A percentile compares a stretch with the other conserved stretches of the same genome.
Evolutionary conservation across 768 basidiomycete genomes (phyloP).

Genomic region (Naematelia aurantialba): DNA sequence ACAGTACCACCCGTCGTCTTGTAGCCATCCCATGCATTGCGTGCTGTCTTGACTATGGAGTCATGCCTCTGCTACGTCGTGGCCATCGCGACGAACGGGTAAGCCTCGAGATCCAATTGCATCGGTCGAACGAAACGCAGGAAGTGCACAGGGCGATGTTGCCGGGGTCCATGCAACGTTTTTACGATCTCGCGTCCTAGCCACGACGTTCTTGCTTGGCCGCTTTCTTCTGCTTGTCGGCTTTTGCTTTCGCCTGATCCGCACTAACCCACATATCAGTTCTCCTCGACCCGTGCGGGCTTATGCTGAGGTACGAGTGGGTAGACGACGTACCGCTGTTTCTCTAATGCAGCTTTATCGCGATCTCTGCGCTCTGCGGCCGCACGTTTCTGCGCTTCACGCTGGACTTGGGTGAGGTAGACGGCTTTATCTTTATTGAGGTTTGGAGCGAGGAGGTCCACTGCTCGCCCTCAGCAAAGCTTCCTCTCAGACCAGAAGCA

Average conservation of each 20-base stretch:
- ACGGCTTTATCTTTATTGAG: slow-evolving; percentile 46
- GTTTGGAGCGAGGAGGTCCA: slow-evolving; percentile 49
- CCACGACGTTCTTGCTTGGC: slow-evolving; percentile 46
- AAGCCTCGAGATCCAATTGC: no score
- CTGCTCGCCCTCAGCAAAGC: slow-evolving; percentile 17
- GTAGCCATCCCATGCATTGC: neutral
- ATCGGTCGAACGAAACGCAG: no score
- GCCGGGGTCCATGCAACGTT: no score
- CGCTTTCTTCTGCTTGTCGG: slow-evolving; percentile 50
- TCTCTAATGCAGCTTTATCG: slow-evolving; percentile 47
- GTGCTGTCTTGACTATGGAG: no score
- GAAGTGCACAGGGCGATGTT: no score
- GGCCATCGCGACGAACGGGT: no score
- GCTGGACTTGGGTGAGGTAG: slow-evolving; percentile 38
- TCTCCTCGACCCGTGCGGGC: neutral
- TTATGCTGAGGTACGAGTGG: neutral
- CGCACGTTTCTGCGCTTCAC: slow-evolving; percentile 38
- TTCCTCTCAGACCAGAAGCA: no score
- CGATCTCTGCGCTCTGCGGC: slow-evolving; percentile 36
- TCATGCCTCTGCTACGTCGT: no score
- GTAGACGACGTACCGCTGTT: slow-evolving; percentile 37
- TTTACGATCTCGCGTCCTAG: no score
- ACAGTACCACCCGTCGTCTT: neutral
- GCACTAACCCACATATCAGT: slow-evolving; percentile 24
- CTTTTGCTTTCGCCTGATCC: slow-evolving; percentile 47